Evolutionary conservation across 331 rosid genomes (phyloP).

Genomic region (Rosa hybrid): DNA sequence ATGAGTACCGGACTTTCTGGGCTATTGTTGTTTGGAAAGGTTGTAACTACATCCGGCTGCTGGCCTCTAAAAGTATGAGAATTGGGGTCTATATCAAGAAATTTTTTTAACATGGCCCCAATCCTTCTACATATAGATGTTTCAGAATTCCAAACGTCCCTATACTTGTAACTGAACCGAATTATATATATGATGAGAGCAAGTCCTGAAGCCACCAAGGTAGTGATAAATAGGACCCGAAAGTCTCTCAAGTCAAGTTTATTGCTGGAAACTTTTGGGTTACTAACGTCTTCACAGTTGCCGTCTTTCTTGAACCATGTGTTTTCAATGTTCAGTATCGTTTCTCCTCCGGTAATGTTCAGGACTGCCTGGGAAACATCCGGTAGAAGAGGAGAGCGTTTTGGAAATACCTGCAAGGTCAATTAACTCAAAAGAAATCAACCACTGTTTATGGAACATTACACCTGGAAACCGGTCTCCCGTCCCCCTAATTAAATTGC

Average conservation of each 20-base stretch:
- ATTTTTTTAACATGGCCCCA: not conserved
- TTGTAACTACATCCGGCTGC: not conserved
- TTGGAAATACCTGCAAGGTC: slow-evolving; percentile 50
- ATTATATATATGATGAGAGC: slow-evolving; percentile 37
- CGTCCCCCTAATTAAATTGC: too few species aligned
- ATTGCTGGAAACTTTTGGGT: slow-evolving; percentile 29
- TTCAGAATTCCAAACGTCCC: not conserved
- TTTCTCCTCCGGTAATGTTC: slow-evolving; percentile 53
- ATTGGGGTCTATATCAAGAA: not conserved
- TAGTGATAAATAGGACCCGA: slow-evolving; percentile 58
- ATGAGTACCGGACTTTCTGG: not conserved
- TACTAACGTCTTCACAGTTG: slow-evolving; percentile 26
- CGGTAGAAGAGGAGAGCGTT: slow-evolving; percentile 46
- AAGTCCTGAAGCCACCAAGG: slow-evolving; percentile 28
- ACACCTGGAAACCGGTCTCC: not conserved
- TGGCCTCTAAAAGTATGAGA: not conserved
- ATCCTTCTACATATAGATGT: not conserved
- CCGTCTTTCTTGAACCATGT: slow-evolving; percentile 35
- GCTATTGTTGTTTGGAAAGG: not conserved
- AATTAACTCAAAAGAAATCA: too few species aligned
- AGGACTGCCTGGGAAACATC: slow-evolving; percentile 65
- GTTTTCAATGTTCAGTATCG: slow-evolving; percentile 40
- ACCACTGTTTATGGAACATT: not conserved
- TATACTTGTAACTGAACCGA: slow-evolving; percentile 36
- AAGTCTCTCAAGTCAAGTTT: slow-evolving; percentile 58